A percentile compares a stretch with the other conserved stretches of the same genome.
Conservation (phyloP, 805 yeast species). For the Kuraishia floccosa region DNA sequence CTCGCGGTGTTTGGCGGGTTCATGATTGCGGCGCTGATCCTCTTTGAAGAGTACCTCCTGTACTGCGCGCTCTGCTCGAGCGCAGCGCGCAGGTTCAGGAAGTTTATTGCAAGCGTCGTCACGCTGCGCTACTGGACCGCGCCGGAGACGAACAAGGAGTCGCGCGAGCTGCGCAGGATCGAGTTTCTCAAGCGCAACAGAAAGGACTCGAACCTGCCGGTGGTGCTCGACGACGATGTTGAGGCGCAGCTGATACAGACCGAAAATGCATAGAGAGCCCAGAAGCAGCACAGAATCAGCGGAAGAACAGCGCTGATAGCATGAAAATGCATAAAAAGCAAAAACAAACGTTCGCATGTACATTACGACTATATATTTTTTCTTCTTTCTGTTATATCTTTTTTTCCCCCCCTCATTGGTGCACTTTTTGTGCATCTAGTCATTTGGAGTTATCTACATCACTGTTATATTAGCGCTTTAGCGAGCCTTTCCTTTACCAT, state of each 20-base stretch:
- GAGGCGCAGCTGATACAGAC: too few species aligned
- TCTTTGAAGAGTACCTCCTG: constrained; percentile 35
- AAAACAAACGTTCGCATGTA: too few species aligned
- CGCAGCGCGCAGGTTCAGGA: constrained; percentile 9
- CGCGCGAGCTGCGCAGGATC: too few species aligned
- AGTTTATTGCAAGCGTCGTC: too few species aligned
- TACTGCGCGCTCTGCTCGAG: constrained; percentile 20
- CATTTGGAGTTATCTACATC: too few species aligned
- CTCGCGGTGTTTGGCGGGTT: constrained; percentile 66
- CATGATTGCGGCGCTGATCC: constrained; percentile 33
- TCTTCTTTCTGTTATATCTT: not conserved
- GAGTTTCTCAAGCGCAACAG: constrained; percentile 26
- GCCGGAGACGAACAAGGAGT: too few species aligned
- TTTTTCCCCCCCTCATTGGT: not conserved
- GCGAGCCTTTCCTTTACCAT: not conserved
- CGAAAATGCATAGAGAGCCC: not conserved
- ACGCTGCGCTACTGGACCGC: too few species aligned
- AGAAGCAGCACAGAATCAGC: not conserved
- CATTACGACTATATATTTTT: too few species aligned
- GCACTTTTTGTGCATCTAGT: too few species aligned
- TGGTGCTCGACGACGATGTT: constrained; percentile 16
- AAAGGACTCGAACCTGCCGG: constrained; percentile 45
- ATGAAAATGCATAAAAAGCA: not conserved
- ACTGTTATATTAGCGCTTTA: not conserved
- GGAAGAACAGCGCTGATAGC: not conserved